A percentile compares a stretch with the other conserved stretches of the same genome.
These are phyloP conservation scores for Boletus reticulatus DNA, from an alignment of 768 basidiomycete genomes.

Conservation along the genomic window DNA sequence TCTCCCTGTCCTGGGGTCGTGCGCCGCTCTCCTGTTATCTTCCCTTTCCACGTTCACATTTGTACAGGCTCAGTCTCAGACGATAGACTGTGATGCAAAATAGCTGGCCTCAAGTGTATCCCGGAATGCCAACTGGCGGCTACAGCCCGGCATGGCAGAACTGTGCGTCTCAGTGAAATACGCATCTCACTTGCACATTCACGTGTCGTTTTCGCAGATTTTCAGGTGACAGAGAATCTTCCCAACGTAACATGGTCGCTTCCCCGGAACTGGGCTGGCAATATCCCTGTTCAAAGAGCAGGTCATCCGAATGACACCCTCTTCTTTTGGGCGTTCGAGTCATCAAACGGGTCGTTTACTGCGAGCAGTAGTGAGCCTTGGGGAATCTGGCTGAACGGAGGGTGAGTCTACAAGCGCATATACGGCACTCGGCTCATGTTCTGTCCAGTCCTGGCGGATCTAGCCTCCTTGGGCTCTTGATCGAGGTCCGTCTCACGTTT, in stretches of 20 bases:
- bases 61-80: not conserved
- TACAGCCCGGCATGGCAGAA: constrained; percentile 58
- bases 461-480: constrained; percentile 58
- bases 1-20: not conserved
- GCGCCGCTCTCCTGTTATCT: not conserved
- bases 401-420: constrained; percentile 35
- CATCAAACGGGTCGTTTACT: constrained; percentile 53
- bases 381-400: constrained; percentile 74
- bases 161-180: constrained; percentile 38
- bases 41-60: not conserved
- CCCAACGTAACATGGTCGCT: constrained; percentile 57
- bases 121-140: constrained; percentile 42
- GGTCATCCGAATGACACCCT: constrained; percentile 65
- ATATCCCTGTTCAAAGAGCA: constrained; percentile 57
- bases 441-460: constrained; percentile 58
- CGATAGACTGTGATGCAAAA: not conserved
- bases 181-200: not conserved
- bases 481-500: constrained; percentile 44
- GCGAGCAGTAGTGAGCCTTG: constrained; percentile 47
- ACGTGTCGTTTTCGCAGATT: constrained; percentile 40
- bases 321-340: constrained; percentile 66
- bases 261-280: constrained; percentile 56
- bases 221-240: constrained; percentile 51
- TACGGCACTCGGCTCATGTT: not conserved
- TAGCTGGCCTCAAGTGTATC: constrained; percentile 39